These are phyloP conservation scores for Hypoxylon trugodes DNA, from an alignment of 495 filamentous ascomycete genomes.

Conservation along the genomic window DNA sequence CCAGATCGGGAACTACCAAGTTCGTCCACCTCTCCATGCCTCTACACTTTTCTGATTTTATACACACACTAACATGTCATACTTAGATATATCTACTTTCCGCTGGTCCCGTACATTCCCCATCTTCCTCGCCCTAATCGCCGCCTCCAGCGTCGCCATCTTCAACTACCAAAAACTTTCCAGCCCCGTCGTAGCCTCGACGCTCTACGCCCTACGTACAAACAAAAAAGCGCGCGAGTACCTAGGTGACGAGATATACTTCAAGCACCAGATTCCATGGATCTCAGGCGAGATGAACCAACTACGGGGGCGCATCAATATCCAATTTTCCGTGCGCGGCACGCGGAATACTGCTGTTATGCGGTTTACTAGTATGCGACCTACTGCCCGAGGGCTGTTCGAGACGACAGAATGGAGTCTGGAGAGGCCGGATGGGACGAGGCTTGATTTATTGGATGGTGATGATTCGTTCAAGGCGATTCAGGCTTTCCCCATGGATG, in stretches of 20 bases:
- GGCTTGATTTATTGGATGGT: conserved; percentile 72
- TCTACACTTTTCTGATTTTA: neutral
- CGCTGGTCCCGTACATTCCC: conserved; percentile 61
- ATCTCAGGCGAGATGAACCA: conserved; percentile 94
- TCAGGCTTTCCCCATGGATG: conserved; percentile 42
- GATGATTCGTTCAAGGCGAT: conserved; percentile 68
- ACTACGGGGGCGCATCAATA: conserved; percentile 89
- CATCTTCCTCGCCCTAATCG: conserved; percentile 65
- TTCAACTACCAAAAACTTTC: conserved; percentile 99
- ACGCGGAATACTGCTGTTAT: conserved; percentile 75
- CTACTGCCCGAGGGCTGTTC: conserved; percentile 75
- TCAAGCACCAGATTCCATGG: conserved; percentile 87
- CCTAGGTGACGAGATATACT: conserved; percentile 93
- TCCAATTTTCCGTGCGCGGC: conserved; percentile 87
- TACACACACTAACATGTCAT: neutral
- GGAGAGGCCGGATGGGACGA: conserved; percentile 69
- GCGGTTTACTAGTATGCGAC: conserved; percentile 80
- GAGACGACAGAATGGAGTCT: conserved; percentile 81
- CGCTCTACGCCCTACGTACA: conserved; percentile 89
- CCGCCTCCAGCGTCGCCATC: conserved; percentile 75
- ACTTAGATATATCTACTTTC: conserved; percentile 46
- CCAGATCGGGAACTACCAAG: conserved; percentile 81
- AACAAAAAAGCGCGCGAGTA: conserved; percentile 74
- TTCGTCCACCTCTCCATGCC: conserved; percentile 36
- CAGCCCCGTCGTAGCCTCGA: conserved; percentile 80